These are phyloP conservation scores for Xylaria sp. DNA, from an alignment of 2,329 filamentous ascomycete species.

Conservation along the genomic window DNA sequence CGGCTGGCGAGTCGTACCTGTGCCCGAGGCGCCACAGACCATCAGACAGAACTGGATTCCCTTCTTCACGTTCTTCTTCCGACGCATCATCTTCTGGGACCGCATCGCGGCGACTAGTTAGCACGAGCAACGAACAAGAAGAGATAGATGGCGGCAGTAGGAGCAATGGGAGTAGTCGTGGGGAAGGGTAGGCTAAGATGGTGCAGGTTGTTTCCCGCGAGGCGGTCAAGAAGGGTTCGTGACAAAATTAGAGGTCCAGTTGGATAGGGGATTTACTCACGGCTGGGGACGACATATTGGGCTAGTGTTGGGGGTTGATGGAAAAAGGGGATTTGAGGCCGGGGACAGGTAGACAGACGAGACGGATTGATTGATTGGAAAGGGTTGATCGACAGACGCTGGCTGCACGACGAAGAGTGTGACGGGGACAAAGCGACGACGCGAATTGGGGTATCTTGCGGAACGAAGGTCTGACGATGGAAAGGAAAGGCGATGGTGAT, in stretches of 20 bases:
- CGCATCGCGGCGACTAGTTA: constrained; percentile 46
- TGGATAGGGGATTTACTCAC: constrained; percentile 49
- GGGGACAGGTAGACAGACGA: constrained; percentile 30
- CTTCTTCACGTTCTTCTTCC: constrained; percentile 99
- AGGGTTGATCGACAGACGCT: constrained; percentile 34
- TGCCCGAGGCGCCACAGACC: constrained; percentile 99
- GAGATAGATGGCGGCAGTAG: constrained; percentile 1
- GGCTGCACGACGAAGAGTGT: constrained; percentile 15
- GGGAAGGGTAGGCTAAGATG: constrained; percentile 22
- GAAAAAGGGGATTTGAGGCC: constrained; percentile 38
- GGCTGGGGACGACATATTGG: constrained; percentile 53
- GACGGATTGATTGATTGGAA: constrained; percentile 29
- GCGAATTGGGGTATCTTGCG: constrained; percentile 48
- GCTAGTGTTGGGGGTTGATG: constrained; percentile 45
- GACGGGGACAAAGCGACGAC: constrained; percentile 40
- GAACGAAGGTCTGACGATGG: constrained; percentile 38
- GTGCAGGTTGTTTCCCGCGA: constrained; percentile 21
- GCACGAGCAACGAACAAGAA: constrained; percentile 26
- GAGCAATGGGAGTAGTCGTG: background rate
- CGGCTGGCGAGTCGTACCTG: constrained; percentile 71
- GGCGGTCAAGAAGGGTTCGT: constrained; percentile 40
- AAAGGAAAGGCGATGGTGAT: constrained; percentile 36
- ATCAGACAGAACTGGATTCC: constrained; percentile 99
- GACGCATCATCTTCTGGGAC: constrained; percentile 89
- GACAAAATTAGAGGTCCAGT: constrained; percentile 34